Evolutionary conservation across 208 protist species (phyloP), one percentile per base, ranked within the genome.

Genomic region (Phytomonas francai): DNA sequence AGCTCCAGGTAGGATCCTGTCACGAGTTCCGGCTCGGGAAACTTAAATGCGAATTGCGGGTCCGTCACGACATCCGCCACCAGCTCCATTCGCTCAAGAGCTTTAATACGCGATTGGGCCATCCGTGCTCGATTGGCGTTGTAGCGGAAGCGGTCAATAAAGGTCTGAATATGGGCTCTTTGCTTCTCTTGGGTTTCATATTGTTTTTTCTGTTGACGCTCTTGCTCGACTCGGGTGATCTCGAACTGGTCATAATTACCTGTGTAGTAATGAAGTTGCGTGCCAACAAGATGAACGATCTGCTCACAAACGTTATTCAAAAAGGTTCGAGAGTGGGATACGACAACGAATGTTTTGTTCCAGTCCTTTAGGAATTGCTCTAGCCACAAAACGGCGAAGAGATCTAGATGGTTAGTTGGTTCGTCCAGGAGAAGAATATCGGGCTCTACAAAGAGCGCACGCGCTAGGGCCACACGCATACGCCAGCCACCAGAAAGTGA

Each of bases 401-500:
- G 76, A 79, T 99, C 98, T 1, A 99, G 85, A 67, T 99, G 97
- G 82, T 99, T 99, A 11, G 97, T 99, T 9, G 97, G 97, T 82
- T 99, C 97, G 82, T 99, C 98, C 5, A 99, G 83, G 31, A 99
- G 83, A 36, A 98, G 80, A 34, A 99, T 76, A 57, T 98, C 93
- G 12, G 97, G 97, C 74, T 95, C 84, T 29, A 98, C 87, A 78
- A 99, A 98, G 30, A 99, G 87, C 11, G 98, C 98, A 39, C 94
- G 89, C 0, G 97, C 98, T 3, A 99, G 88, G 6, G 97, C 86
- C 31, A 99, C 88, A 78, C 98, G 96, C 98, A 99, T 99, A 74
- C 98, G 93, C 97, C 97, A 99, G 58, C 97, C 97, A 88, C 97
- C 94, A 19, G 90, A 96, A 51, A 97, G 80, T 39, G 76, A 72